Evolutionary conservation across 768 basidiomycete genomes (phyloP), one percentile per base, ranked within the genome.

Genomic region (Mycena pura): DNA sequence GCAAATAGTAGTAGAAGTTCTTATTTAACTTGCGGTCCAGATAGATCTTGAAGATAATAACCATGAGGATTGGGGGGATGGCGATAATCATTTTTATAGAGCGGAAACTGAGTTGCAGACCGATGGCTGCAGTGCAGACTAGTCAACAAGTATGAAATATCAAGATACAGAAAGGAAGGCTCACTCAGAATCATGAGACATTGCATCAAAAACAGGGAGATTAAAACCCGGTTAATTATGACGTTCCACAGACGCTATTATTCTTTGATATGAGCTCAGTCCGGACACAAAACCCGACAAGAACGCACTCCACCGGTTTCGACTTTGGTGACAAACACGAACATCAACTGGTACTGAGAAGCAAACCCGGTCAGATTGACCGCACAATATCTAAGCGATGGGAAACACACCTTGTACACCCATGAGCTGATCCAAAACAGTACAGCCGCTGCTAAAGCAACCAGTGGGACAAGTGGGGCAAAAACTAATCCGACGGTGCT

Each of bases 401-500:
- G 17, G 17, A 36, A 17, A 32, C 49, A 28, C 14, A 60, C 59
- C 51, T 95, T 95, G 80, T 92, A 92, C 19, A 89, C 87, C 79
- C 83, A 84, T 7, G 85, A 85, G 56, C 80, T 81, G 46, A 85
- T 74, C 89, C 91, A 94, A 72, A 92, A 91, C 24, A 92, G 87
- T 24, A 87, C 66, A 2, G 86, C 86, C 14, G 84, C 90, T 11
- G 86, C 89, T 34, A 91, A 77, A 9, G 83, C 80, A 13, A 96
- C 91, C 41, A 95, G 74, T 1, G 94, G 94, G 1, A 93, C 93
- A 1, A 95, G 75, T 4, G 94, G 93, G 0, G 93, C 90, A 69
- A 95, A 95, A 34, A 94, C 84, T 47, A 96, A 72, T 0, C 84
- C 92, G 40, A 95, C 89, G 10, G 86, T 79, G 5, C 74, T 84